Percentiles rank a stretch among this genome's conserved stretches.
phyloP scores from a whole-genome alignment of 306 rosid species.

The Dicorynia guianensis region DNA sequence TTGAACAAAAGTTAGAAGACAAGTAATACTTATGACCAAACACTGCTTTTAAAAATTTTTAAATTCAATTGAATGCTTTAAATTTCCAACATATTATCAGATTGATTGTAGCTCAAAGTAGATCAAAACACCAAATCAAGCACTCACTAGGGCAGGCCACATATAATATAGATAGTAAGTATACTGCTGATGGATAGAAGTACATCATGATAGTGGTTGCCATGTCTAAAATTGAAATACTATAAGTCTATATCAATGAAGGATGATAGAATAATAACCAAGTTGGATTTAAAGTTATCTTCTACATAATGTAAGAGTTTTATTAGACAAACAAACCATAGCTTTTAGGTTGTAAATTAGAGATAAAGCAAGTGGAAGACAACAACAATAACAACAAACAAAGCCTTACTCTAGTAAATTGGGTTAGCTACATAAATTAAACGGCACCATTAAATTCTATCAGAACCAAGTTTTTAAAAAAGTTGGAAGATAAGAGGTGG shows the following conservation, averaged over 20 bases:
- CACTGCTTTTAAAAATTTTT: not conserved
- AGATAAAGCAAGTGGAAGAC: too few species aligned
- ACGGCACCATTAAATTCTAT: too few species aligned
- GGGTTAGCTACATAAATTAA: too few species aligned
- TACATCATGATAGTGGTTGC: not conserved
- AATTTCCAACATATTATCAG: not conserved
- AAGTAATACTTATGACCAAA: not conserved
- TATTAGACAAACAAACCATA: not conserved
- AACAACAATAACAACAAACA: not conserved
- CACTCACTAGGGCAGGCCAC: not conserved
- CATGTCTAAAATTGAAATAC: not conserved
- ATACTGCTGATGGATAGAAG: not conserved
- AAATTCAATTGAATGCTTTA: not conserved
- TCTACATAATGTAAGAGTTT: not conserved
- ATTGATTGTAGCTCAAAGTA: not conserved
- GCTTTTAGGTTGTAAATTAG: too few species aligned
- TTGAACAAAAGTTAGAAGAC: conserved; percentile 34
- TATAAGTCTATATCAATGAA: not conserved
- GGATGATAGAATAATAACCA: too few species aligned
- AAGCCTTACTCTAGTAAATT: too few species aligned
- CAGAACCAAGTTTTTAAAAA: too few species aligned
- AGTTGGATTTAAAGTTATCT: not conserved
- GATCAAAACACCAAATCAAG: not conserved
- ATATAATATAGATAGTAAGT: not conserved
- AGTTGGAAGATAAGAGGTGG: too few species aligned